A percentile compares a stretch with the other conserved stretches of the same genome.
Conservation (phyloP, 352 stramenopile species). For the Blastocystis sp. region DNA sequence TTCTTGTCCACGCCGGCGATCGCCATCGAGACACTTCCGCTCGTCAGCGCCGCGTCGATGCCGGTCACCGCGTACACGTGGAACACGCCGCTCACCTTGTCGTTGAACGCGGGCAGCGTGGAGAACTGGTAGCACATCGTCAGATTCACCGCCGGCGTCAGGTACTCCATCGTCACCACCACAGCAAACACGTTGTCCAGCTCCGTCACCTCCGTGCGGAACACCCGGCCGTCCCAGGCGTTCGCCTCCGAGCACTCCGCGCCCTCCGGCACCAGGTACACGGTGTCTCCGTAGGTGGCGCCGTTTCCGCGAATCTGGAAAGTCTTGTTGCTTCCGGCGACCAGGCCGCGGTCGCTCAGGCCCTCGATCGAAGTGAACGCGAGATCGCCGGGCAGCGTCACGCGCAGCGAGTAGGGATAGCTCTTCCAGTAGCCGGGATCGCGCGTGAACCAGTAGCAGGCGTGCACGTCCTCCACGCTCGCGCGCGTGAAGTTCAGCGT, state of each 20-base stretch:
- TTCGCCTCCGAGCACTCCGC: not conserved
- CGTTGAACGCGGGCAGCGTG: not conserved
- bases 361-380: constrained; percentile 16
- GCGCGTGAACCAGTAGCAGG: constrained; percentile 43
- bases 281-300: constrained; percentile 32
- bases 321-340: not conserved
- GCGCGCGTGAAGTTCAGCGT: not conserved
- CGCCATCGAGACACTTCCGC: not conserved
- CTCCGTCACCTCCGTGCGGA: constrained; percentile 18
- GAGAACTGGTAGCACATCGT: constrained; percentile 58
- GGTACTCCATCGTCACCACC: constrained; percentile 11
- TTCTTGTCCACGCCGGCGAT: constrained; percentile 15
- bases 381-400: constrained; percentile 33
- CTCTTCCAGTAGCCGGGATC: constrained; percentile 59
- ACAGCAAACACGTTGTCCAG: constrained; percentile 1
- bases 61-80: constrained; percentile 29
- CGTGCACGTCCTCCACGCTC: constrained; percentile 22
- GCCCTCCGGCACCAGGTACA: not conserved
- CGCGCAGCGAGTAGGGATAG: not conserved
- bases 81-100: constrained; percentile 35
- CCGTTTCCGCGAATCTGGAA: constrained; percentile 52
- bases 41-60: not conserved
- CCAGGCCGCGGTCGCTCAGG: constrained; percentile 18
- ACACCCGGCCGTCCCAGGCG: constrained; percentile 33
- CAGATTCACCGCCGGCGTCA: not conserved